Conservation (phyloP, 352 stramenopile species). For the Pythium vanterpoolii region DNA sequence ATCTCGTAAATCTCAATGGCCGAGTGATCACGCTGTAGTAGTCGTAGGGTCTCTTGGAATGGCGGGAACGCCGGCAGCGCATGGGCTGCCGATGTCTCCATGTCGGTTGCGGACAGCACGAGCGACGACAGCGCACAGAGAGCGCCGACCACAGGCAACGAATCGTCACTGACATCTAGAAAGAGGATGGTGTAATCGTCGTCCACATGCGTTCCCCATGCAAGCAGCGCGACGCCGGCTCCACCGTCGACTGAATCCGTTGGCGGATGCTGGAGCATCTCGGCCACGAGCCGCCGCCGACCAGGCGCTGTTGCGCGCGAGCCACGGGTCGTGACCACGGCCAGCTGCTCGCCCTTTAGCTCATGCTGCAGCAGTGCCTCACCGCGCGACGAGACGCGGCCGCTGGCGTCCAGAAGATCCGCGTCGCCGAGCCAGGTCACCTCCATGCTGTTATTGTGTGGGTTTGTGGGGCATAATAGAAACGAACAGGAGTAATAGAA, state of each 20-base stretch:
- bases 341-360: slow-evolving; percentile 49
- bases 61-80: slow-evolving; percentile 26
- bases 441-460: slow-evolving; percentile 29
- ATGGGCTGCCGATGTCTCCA: slow-evolving; percentile 5
- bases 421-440: slow-evolving; percentile 33
- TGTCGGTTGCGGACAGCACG: slow-evolving; percentile 44
- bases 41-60: slow-evolving; percentile 46
- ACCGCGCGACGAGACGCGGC: slow-evolving; percentile 32
- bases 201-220: slow-evolving; percentile 38
- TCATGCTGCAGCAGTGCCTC: slow-evolving; percentile 37
- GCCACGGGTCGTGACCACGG: slow-evolving; percentile 44
- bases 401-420: slow-evolving; percentile 35
- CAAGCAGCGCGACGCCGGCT: slow-evolving; percentile 33
- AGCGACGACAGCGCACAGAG: slow-evolving; percentile 66
- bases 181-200: slow-evolving; percentile 55
- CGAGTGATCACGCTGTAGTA: slow-evolving; percentile 39
- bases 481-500: slow-evolving; percentile 19
- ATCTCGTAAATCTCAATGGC: slow-evolving; percentile 58
- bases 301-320: slow-evolving; percentile 20
- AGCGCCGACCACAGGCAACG: slow-evolving; percentile 28
- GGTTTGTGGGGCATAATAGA: background rate
- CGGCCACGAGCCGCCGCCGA: slow-evolving; percentile 34
- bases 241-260: background rate
- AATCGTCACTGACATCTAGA: slow-evolving; percentile 32
- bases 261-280: slow-evolving; percentile 20